These are phyloP conservation scores for Candida frijolesensis DNA, from an alignment of 1,139 yeast species.

Conservation along the genomic window DNA sequence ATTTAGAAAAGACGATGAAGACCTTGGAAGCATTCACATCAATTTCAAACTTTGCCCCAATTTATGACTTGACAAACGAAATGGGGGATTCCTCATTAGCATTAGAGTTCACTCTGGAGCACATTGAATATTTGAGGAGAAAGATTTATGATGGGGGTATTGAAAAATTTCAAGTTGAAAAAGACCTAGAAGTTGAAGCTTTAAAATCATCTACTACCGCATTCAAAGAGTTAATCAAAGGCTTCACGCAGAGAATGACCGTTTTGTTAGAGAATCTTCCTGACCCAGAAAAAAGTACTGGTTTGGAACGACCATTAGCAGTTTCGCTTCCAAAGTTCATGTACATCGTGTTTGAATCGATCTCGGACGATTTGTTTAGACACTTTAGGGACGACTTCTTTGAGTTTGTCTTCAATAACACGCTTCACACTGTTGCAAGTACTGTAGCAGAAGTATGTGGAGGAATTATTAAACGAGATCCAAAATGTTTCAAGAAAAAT, in stretches of 20 bases:
- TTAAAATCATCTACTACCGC: conserved; percentile 74
- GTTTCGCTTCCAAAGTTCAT: conserved; percentile 65
- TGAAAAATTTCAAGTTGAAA: conserved; percentile 31
- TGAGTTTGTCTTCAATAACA: conserved; percentile 59
- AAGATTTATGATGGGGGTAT: conserved; percentile 23
- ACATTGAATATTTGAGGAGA: conserved; percentile 52
- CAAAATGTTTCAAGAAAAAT: conserved; percentile 45
- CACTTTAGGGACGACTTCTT: conserved; percentile 54
- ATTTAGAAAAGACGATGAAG: conserved; percentile 69
- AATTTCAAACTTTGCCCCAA: conserved; percentile 73
- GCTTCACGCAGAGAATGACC: conserved; percentile 63
- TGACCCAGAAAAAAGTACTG: conserved; percentile 52
- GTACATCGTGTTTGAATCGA: conserved; percentile 66
- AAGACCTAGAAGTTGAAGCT: conserved; percentile 54
- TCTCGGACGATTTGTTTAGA: conserved; percentile 64
- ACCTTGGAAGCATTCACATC: conserved; percentile 74
- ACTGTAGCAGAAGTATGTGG: conserved; percentile 73
- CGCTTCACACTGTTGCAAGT: conserved; percentile 67
- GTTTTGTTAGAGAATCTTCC: conserved; percentile 77
- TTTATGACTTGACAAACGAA: conserved; percentile 53
- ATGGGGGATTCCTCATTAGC: conserved; percentile 59
- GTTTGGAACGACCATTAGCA: conserved; percentile 55
- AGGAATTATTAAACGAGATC: conserved; percentile 65
- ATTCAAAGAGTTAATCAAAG: conserved; percentile 61
- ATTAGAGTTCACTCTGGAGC: conserved; percentile 69